Conservation (phyloP, 2,329 filamentous ascomycete genomes). For the Claviceps humidiphila region DNA sequence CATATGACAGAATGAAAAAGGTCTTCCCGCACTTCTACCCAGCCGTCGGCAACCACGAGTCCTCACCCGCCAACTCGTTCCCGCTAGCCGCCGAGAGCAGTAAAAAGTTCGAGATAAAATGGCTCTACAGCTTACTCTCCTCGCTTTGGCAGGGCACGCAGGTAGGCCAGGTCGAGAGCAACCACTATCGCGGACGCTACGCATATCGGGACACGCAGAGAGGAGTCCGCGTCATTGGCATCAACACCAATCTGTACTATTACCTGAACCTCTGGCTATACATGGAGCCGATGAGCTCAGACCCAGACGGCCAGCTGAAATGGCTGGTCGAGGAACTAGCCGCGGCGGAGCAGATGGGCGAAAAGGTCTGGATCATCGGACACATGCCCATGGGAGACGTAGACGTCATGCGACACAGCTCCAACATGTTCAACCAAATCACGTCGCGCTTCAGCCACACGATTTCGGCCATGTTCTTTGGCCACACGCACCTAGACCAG, state of each 20-base stretch:
- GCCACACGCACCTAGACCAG: slow-evolving; percentile 42
- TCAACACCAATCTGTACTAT: slow-evolving; percentile 46
- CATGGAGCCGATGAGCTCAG: background rate
- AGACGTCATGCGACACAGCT: slow-evolving; percentile 38
- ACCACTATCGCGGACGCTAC: background rate
- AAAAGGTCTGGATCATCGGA: slow-evolving; percentile 42
- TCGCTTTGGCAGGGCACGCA: background rate
- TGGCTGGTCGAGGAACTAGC: slow-evolving; percentile 20
- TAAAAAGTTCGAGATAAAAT: background rate
- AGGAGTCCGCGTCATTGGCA: slow-evolving; percentile 38
- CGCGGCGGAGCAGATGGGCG: slow-evolving; percentile 33
- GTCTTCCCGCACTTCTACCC: background rate
- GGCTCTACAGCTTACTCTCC: background rate
- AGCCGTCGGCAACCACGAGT: slow-evolving; percentile 1
- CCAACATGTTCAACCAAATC: slow-evolving; percentile 38
- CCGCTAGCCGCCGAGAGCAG: background rate
- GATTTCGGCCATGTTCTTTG: slow-evolving; percentile 41
- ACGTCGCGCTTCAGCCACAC: slow-evolving; percentile 39
- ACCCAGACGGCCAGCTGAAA: background rate
- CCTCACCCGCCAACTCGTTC: background rate
- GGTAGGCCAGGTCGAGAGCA: background rate
- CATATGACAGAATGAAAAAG: background rate
- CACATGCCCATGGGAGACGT: slow-evolving; percentile 39
- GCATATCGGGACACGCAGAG: background rate
- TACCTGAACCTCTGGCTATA: slow-evolving; percentile 39